These are phyloP conservation scores for Cruciata laevipes DNA, from an alignment of 257 asterid genomes.

Conservation along the genomic window DNA sequence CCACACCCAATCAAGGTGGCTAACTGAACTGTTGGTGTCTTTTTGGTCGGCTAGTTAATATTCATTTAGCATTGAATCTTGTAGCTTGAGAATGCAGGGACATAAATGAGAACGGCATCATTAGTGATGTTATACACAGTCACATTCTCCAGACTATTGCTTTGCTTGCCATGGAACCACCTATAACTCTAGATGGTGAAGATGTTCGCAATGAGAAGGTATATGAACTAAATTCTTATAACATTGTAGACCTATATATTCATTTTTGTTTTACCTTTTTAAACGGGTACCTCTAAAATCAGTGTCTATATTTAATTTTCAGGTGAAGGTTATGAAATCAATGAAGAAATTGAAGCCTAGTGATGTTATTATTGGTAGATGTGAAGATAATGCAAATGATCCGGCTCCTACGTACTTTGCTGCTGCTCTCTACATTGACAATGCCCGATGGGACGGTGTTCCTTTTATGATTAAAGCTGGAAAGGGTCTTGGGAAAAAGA, in stretches of 20 bases:
- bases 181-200: conserved; percentile 40
- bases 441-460: conserved; percentile 53
- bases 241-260: not conserved
- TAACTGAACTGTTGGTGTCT: conserved; percentile 6
- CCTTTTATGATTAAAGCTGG: conserved; percentile 50
- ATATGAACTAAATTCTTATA: not conserved
- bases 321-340: conserved; percentile 49
- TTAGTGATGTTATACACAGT: conserved; percentile 50
- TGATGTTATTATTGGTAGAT: conserved; percentile 36
- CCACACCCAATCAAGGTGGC: conserved; percentile 28
- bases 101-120: conserved; percentile 33
- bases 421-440: conserved; percentile 39
- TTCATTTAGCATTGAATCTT: conserved; percentile 1
- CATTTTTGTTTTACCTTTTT: too few relatives aligned
- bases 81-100: conserved; percentile 24
- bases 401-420: conserved; percentile 36
- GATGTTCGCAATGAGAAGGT: conserved; percentile 49
- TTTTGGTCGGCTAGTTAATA: not conserved
- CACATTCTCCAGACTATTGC: conserved; percentile 51
- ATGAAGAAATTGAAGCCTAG: conserved; percentile 36
- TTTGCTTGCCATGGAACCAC: conserved; percentile 57
- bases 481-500: conserved; percentile 31
- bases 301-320: conserved; percentile 3
- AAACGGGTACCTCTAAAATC: not conserved
- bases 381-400: conserved; percentile 10